These are phyloP conservation scores for Ramaria sp. DNA, from an alignment of 768 basidiomycete genomes.

Conservation along the genomic window DNA sequence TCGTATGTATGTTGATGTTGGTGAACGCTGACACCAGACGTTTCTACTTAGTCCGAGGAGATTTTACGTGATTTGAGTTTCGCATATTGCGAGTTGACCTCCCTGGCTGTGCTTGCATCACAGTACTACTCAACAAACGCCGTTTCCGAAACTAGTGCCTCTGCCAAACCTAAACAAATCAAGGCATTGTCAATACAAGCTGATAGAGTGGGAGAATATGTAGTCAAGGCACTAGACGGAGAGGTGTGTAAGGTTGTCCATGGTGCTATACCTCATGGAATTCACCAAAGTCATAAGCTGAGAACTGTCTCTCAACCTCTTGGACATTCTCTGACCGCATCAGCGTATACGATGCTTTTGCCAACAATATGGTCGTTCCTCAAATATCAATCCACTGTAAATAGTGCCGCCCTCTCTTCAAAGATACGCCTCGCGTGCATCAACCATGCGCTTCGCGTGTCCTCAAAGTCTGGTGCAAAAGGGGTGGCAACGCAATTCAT, in stretches of 20 bases:
- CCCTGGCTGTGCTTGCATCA: constrained; percentile 42
- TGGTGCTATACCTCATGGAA: constrained; percentile 15
- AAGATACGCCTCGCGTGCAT: constrained; percentile 33
- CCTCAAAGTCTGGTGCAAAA: constrained; percentile 56
- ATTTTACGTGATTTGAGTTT: constrained; percentile 62
- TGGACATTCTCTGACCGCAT: constrained; percentile 32
- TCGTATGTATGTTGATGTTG: constrained; percentile 7
- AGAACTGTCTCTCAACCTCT: background rate
- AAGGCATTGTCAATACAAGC: constrained; percentile 26
- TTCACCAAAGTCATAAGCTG: constrained; percentile 16
- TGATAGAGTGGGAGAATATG: constrained; percentile 47
- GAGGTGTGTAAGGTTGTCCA: constrained; percentile 21
- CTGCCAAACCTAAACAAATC: background rate
- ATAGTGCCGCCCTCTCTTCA: constrained; percentile 29
- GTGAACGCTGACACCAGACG: constrained; percentile 6
- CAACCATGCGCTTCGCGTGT: constrained; percentile 51
- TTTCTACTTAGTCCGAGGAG: constrained; percentile 44
- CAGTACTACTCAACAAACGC: background rate
- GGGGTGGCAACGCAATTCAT: constrained; percentile 65
- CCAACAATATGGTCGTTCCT: constrained; percentile 72
- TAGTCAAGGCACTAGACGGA: constrained; percentile 46
- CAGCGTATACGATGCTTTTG: constrained; percentile 54
- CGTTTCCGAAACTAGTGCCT: background rate
- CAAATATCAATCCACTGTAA: constrained; percentile 21
- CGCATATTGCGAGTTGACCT: constrained; percentile 67